Base-by-base conservation (phyloP, 805 yeast genomes). In the Yamadazyma laniorum region DNA sequence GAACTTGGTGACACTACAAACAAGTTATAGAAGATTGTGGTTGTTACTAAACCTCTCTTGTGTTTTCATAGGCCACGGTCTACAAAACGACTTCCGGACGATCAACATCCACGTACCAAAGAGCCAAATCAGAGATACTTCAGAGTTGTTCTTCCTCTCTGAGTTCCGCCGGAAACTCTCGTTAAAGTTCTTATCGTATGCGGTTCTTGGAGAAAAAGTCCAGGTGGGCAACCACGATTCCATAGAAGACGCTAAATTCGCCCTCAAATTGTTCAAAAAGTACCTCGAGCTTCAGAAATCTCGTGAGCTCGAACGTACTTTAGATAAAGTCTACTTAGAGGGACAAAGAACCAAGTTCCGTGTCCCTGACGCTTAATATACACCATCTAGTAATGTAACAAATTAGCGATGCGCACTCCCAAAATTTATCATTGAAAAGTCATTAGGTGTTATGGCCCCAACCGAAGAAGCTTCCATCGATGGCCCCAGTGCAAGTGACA, bases 171-270 rank as follows among this genome's bases (percentile, higher is more conserved):
- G 99, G 43, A 83, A 80, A 44, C 67, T 93, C 25, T 86, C 96
- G 3, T 72, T 93, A 49, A 83, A 91, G 54, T 93, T 88, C 56
- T 65, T 93, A 56, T 88, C 95, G 9, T 89, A 89, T 73, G 79
- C 79, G 19, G 69, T 91, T 32, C 67, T 93, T 37, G 75, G 75
- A 23, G 80, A 79, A 44, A 74, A 79, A 34, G 95, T 95, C 22
- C 99, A 93, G 58, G 80, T 79, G 3, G 95, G 93, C 2, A 91
- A 91, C 55, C 99, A 93, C 61, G 98, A 95, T 57, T 91, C 98
- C 1, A 89, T 93, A 31, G 99, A 93, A 55, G 99, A 93, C 65
- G 97, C 99, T 0, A 67, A 72, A 40, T 83, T 95, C 8, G 98
- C 99, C 0, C 70, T 93, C 49, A 60, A 76, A 31, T 64, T 93